Evolutionary conservation across 2,329 filamentous ascomycete genomes (phyloP).

Genomic region (Westerdykella ornata): DNA sequence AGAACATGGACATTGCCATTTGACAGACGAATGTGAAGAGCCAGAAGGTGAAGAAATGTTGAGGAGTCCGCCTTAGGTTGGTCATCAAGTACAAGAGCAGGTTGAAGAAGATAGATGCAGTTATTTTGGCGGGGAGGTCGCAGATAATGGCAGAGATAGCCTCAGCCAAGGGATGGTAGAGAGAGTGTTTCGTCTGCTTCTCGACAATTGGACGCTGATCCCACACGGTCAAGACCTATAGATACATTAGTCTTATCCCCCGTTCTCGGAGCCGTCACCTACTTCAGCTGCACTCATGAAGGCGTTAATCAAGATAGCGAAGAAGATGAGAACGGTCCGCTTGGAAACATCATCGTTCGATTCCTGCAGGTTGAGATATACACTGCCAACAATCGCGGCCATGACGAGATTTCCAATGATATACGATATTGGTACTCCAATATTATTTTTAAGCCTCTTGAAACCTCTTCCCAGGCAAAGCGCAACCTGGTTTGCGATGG

Average conservation of each 20-base stretch:
- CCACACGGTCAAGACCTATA: conserved; percentile 65
- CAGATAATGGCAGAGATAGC: conserved; percentile 71
- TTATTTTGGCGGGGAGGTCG: conserved; percentile 70
- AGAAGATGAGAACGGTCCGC: conserved; percentile 51
- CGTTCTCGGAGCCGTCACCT: background rate
- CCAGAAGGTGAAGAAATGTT: conserved; percentile 71
- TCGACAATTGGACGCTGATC: conserved; percentile 79
- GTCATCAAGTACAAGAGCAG: conserved; percentile 74
- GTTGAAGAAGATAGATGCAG: conserved; percentile 65
- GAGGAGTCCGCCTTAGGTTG: conserved; percentile 61
- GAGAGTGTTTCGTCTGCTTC: conserved; percentile 71
- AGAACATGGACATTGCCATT: conserved; percentile 71
- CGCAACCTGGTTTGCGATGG: conserved; percentile 61
- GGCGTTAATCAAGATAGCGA: conserved; percentile 51
- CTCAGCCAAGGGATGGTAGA: conserved; percentile 79
- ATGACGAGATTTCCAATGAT: conserved; percentile 45
- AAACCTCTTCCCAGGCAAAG: conserved; percentile 74
- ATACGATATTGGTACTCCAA: background rate
- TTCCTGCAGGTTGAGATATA: conserved; percentile 47
- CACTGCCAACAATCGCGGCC: conserved; percentile 51
- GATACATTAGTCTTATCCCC: background rate
- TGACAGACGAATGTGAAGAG: conserved; percentile 63
- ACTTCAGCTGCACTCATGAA: conserved; percentile 29
- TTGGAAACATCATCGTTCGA: conserved; percentile 46
- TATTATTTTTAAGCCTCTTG: conserved; percentile 49